Percentiles rank a stretch among this genome's conserved stretches.
These are phyloP conservation scores for Eucalyptus decipiens DNA, from an alignment of 345 rosid genomes.

Conservation along the genomic window DNA sequence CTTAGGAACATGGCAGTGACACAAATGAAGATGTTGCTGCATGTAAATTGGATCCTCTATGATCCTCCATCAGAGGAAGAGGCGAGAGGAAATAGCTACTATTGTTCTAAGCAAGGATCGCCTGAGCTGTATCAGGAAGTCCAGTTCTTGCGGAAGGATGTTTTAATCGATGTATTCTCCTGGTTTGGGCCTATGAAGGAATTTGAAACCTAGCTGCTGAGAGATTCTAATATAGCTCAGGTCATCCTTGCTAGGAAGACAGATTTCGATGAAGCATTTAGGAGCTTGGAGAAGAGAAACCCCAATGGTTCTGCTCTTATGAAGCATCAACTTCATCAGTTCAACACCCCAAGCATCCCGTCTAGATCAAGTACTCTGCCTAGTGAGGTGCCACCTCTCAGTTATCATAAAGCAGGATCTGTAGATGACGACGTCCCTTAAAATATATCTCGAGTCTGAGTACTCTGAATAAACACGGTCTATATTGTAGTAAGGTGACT, in stretches of 20 bases:
- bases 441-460: not conserved
- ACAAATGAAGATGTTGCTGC: conserved; percentile 6
- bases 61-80: not conserved
- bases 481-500: no score
- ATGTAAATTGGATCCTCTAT: not conserved
- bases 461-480: not conserved
- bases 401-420: conserved; percentile 59
- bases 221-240: conserved; percentile 30
- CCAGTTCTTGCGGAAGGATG: conserved; percentile 53
- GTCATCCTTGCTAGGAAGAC: conserved; percentile 10
- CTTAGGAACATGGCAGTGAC: not conserved
- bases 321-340: conserved; percentile 17
- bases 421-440: conserved; percentile 45
- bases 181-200: conserved; percentile 58
- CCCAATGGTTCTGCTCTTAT: conserved; percentile 41
- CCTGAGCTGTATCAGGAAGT: conserved; percentile 1
- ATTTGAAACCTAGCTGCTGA: conserved; percentile 26
- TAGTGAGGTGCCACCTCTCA: conserved; percentile 38
- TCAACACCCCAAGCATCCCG: not conserved
- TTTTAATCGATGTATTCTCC: conserved; percentile 34
- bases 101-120: not conserved
- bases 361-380: conserved; percentile 9
- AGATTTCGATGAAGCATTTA: conserved; percentile 46
- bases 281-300: conserved; percentile 39
- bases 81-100: not conserved